Percentiles rank a stretch among this genome's conserved stretches.
These are phyloP conservation scores for Trametes punicea DNA, from an alignment of 768 basidiomycete genomes.

Conservation along the genomic window DNA sequence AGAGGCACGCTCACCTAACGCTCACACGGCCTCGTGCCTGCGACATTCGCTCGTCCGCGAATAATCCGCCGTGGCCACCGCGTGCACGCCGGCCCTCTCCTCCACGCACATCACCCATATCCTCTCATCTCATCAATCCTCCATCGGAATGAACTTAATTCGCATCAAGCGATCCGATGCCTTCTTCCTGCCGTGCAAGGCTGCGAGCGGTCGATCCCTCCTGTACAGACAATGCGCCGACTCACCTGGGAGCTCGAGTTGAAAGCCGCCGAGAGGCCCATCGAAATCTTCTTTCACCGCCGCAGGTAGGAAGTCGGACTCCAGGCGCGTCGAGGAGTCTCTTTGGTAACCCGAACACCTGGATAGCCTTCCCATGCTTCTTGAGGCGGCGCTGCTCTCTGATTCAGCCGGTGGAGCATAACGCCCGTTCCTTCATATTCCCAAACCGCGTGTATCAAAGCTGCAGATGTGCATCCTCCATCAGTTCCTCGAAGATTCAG, in stretches of 20 bases:
- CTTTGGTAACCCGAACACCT: too few relatives aligned
- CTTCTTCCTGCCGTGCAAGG: not conserved
- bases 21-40: not conserved
- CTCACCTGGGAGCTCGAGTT: not conserved
- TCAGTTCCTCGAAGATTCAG: slow-evolving; percentile 4
- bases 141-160: not conserved
- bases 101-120: not conserved
- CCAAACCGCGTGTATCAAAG: not conserved
- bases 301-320: not conserved
- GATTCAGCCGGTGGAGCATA: not conserved
- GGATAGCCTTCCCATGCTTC: not conserved
- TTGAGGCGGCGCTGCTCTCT: not conserved
- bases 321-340: not conserved
- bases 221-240: not conserved
- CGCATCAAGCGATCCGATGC: not conserved
- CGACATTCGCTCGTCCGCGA: not conserved
- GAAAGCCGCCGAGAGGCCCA: not conserved
- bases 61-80: not conserved
- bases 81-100: not conserved
- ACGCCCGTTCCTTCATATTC: not conserved
- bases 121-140: not conserved
- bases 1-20: too few relatives aligned
- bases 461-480: not conserved
- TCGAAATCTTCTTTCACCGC: not conserved
- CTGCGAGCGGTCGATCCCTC: not conserved